A percentile compares a stretch with the other conserved stretches of the same genome.
These are phyloP conservation scores for Diplodia scrobiculata DNA, from an alignment of 2,329 filamentous ascomycete species.

Conservation along the genomic window DNA sequence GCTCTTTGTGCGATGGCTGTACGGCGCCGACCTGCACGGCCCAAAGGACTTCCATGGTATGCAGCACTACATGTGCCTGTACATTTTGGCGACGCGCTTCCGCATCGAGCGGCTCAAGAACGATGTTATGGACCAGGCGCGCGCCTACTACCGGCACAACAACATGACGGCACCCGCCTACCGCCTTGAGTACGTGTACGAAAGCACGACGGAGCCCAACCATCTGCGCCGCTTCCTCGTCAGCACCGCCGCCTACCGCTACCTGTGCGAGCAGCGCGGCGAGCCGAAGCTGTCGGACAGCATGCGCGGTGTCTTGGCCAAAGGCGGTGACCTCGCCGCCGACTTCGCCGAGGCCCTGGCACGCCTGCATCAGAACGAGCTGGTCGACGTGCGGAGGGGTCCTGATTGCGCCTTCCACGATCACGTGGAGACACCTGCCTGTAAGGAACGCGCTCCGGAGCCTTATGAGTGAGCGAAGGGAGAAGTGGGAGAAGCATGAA, in stretches of 20 bases:
- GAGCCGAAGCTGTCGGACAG: slow-evolving; percentile 33
- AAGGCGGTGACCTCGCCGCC: slow-evolving; percentile 35
- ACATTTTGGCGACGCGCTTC: slow-evolving; percentile 38
- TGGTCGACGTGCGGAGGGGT: slow-evolving; percentile 38
- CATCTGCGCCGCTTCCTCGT: slow-evolving; percentile 41
- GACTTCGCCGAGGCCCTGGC: slow-evolving; percentile 39
- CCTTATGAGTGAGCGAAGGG: slow-evolving; percentile 16
- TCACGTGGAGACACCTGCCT: slow-evolving; percentile 33
- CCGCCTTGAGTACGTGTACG: slow-evolving; percentile 44
- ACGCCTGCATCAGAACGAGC: slow-evolving; percentile 35
- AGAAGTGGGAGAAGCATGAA: not conserved
- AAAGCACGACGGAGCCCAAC: slow-evolving; percentile 35
- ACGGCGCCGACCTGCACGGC: slow-evolving; percentile 36
- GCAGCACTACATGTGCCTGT: slow-evolving; percentile 42
- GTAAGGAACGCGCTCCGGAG: slow-evolving; percentile 10
- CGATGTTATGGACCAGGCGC: slow-evolving; percentile 39
- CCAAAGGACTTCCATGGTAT: slow-evolving; percentile 42
- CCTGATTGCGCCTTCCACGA: slow-evolving; percentile 38
- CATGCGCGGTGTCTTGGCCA: slow-evolving; percentile 35
- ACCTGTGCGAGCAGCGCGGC: slow-evolving; percentile 33
- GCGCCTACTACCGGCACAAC: slow-evolving; percentile 38
- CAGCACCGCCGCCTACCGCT: slow-evolving; percentile 39
- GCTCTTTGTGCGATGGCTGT: slow-evolving; percentile 40
- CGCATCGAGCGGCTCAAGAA: slow-evolving; percentile 39
- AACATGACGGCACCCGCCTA: slow-evolving; percentile 43